Base-by-base conservation (phyloP, 2,329 filamentous ascomycete species). In the Clonostachys byssicola region DNA sequence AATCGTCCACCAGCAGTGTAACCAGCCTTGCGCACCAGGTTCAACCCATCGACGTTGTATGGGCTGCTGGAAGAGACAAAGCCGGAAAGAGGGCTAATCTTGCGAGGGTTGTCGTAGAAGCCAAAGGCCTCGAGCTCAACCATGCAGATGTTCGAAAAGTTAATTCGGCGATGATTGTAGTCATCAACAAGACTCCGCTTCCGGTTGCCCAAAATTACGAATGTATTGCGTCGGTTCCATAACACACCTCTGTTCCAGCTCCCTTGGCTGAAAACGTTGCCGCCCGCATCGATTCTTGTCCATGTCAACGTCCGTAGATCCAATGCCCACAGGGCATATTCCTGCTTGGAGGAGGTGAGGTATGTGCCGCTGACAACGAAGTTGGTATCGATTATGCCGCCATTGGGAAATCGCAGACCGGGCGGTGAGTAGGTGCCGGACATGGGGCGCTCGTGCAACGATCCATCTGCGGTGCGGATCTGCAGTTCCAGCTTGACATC, bases 361-460 rank as follows among this genome's bases (percentile, higher is more conserved):
- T 97, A 97, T 1, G 94, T 99, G 30, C 94, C 94, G 61, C 92
- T 96, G 18, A 99, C 92, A 40, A 99, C 91, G 59, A 99, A 97
- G 63, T 96, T 89, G 6, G 90, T 92, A 64, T 96, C 92, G 54
- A 97, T 92, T 43, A 99, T 83, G 40, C 92, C 94, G 33, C 94
- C 94, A 53, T 96, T 99, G 2, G 94, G 94, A 59, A 99, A 99
- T 10, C 94, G 85, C 42, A 99, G 75, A 2, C 94, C 94, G 1
- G 94, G 94, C 1, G 94, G 94, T 9, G 91, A 95, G 51, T 91
- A 89, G 6, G 82, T 79, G 16, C 89, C 88, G 16, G 85, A 85
- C 92, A 99, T 97, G 23, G 88, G 81, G 66, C 89, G 92, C 64
- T 99, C 94, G 1, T 83, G 81, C 46, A 99, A 71, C 0, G 83